Percentiles rank a stretch among this genome's conserved stretches.
phyloP scores from a whole-genome alignment of 345 rosid genomes.

The Dovyalis caffra region DNA sequence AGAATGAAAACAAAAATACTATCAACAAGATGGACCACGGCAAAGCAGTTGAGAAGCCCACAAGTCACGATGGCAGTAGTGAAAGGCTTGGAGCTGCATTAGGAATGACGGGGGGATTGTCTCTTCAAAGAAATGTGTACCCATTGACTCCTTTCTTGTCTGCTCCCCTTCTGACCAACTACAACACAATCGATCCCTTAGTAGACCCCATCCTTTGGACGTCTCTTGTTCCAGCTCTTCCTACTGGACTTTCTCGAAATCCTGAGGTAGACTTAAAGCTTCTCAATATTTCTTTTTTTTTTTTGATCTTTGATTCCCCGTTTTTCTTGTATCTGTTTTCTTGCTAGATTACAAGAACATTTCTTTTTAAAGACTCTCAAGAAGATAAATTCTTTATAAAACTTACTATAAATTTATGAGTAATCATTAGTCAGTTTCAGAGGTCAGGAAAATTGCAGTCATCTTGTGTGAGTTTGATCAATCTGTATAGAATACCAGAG shows the following conservation, averaged over 20 bases:
- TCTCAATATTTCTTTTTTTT: background rate
- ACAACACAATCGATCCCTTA: slow-evolving; percentile 65
- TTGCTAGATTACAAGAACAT: background rate
- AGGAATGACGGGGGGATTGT: slow-evolving; percentile 60
- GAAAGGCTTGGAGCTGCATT: slow-evolving; percentile 58
- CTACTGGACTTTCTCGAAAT: slow-evolving; percentile 59
- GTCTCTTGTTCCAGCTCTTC: slow-evolving; percentile 62
- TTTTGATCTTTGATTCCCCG: background rate
- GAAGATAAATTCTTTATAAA: background rate
- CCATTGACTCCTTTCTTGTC: slow-evolving; percentile 80
- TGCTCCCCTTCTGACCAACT: slow-evolving; percentile 80
- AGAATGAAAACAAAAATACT: slow-evolving; percentile 71
- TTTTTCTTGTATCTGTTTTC: background rate
- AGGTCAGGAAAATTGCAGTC: background rate
- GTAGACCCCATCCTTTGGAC: slow-evolving; percentile 88
- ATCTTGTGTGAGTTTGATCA: background rate
- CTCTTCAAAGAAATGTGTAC: slow-evolving; percentile 71
- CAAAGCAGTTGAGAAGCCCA: slow-evolving; percentile 69
- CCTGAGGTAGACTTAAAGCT: slow-evolving; percentile 52
- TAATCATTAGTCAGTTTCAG: background rate
- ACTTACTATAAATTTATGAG: background rate
- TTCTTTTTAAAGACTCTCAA: background rate
- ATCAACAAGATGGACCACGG: slow-evolving; percentile 72
- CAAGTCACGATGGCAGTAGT: slow-evolving; percentile 41
- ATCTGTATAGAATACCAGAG: background rate